Evolutionary conservation across 306 rosid genomes (phyloP).

Genomic region (Arachis hypogaea): DNA sequence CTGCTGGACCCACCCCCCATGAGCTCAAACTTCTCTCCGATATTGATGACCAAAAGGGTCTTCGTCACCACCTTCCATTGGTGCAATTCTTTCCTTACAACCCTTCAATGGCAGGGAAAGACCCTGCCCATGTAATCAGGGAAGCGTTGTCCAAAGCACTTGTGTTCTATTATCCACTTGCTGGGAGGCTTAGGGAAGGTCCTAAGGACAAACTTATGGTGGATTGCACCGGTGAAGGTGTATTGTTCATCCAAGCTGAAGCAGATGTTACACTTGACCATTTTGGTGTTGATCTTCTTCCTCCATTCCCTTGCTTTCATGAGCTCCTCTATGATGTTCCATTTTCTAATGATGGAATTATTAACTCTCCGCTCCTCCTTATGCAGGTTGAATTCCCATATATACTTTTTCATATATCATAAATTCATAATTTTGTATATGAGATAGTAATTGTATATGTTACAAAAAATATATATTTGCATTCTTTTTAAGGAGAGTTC

Average conservation of each 20-base stretch:
- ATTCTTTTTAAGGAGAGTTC: too few species aligned
- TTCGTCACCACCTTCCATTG: too few species aligned
- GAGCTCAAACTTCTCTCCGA: neutral
- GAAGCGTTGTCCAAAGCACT: conserved; percentile 23
- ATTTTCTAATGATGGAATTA: conserved; percentile 38
- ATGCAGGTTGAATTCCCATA: conserved; percentile 30
- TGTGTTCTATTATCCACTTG: conserved; percentile 31
- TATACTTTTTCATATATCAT: too few species aligned
- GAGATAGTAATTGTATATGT: too few species aligned
- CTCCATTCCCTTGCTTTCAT: conserved; percentile 54
- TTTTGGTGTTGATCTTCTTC: conserved; percentile 40
- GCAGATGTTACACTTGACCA: conserved; percentile 28
- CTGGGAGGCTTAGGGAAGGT: conserved; percentile 32
- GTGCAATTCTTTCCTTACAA: neutral
- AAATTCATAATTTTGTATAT: too few species aligned
- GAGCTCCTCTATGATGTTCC: conserved; percentile 48
- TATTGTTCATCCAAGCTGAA: conserved; percentile 46
- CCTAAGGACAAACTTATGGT: conserved; percentile 32
- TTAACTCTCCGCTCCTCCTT: conserved; percentile 41
- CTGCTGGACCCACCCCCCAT: conserved; percentile 7
- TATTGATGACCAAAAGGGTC: conserved; percentile 20
- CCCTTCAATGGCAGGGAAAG: conserved; percentile 28
- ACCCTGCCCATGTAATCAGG: conserved; percentile 31
- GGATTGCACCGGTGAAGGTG: conserved; percentile 54
- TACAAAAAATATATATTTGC: too few species aligned